phyloP scores from a whole-genome alignment of 2,329 filamentous ascomycete species.

The Phialophora tarda region DNA sequence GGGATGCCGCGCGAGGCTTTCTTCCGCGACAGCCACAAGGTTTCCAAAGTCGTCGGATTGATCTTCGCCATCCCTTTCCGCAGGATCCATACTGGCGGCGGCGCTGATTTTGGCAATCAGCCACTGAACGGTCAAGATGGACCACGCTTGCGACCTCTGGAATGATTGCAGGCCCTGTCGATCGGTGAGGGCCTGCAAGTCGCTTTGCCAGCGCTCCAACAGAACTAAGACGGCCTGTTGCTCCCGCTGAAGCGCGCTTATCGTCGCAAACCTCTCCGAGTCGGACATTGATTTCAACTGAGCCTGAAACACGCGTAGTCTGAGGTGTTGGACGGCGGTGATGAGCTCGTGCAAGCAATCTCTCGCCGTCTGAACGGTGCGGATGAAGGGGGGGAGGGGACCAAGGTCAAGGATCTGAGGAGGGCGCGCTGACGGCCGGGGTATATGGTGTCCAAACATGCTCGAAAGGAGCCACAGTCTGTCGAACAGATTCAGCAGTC shows the following conservation, averaged over 20 bases:
- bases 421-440: neutral
- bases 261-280: neutral
- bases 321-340: conserved; percentile 4
- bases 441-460: conserved; percentile 8
- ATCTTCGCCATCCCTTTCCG: conserved; percentile 1
- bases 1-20: neutral
- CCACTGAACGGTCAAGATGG: conserved; percentile 4
- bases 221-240: conserved; percentile 4
- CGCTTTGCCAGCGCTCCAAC: conserved; percentile 5
- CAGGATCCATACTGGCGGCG: conserved; percentile 7
- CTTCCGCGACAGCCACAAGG: neutral
- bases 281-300: neutral
- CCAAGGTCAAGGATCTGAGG: neutral
- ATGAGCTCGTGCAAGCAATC: conserved; percentile 7
- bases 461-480: conserved; percentile 17
- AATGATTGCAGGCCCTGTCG: neutral
- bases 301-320: conserved; percentile 7
- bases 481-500: conserved; percentile 4
- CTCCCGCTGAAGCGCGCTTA: neutral
- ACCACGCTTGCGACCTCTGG: neutral
- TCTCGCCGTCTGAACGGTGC: conserved; percentile 4
- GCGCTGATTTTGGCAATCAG: conserved; percentile 11
- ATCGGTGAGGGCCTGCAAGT: neutral
- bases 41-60: conserved; percentile 2
- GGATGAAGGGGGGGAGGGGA: neutral